Conservation (phyloP, 495 filamentous ascomycete species). For the Neurospora hispaniola region DNA sequence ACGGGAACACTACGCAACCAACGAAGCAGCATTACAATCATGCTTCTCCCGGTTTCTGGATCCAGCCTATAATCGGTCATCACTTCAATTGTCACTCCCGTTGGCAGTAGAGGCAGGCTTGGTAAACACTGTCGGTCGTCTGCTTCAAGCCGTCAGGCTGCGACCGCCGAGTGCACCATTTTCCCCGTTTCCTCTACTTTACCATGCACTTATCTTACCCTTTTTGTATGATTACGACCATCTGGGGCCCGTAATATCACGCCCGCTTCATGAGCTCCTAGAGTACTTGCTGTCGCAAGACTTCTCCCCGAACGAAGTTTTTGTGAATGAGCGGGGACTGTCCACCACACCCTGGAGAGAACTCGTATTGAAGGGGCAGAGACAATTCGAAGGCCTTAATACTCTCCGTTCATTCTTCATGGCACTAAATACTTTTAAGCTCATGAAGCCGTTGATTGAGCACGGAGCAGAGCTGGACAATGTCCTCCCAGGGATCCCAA, state of each 20-base stretch:
- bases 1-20: background rate
- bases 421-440: too few relatives aligned
- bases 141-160: background rate
- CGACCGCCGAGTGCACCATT: accelerated
- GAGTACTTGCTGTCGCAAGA: background rate
- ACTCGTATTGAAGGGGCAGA: background rate
- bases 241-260: too few relatives aligned
- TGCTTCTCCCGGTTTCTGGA: background rate
- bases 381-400: too few relatives aligned
- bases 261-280: too few relatives aligned
- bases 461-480: background rate
- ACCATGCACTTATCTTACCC: background rate
- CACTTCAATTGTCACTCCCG: background rate
- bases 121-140: background rate
- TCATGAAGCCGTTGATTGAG: background rate
- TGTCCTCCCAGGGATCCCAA: background rate
- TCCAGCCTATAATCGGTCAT: background rate
- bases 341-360: background rate
- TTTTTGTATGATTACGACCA: background rate
- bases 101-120: background rate
- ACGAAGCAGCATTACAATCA: background rate
- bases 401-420: accelerated
- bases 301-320: background rate
- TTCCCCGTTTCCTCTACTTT: background rate
- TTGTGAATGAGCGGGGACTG: background rate